Conservation (phyloP, 345 rosid species). For the Capsella bursapastoris region DNA sequence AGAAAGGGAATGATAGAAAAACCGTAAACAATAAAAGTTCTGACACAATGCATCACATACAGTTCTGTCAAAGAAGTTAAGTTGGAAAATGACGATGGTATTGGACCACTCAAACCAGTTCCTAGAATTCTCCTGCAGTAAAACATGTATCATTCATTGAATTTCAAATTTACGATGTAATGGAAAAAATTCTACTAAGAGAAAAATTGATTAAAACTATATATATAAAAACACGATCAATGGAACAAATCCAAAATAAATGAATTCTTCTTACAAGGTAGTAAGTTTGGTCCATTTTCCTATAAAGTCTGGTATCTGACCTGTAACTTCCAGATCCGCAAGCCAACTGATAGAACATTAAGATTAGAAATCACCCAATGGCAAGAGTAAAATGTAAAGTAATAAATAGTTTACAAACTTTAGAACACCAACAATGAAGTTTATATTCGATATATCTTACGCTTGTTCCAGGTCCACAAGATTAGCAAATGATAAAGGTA, state of each 20-base stretch:
- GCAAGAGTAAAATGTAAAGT: conserved; percentile 6
- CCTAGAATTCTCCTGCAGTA: conserved; percentile 61
- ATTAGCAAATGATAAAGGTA: conserved; percentile 58
- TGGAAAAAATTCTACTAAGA: background rate
- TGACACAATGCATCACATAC: conserved; percentile 52
- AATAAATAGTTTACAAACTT: background rate
- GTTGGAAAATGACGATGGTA: conserved; percentile 65
- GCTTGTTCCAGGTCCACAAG: conserved; percentile 37
- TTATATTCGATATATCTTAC: conserved; percentile 33
- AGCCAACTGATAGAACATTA: conserved; percentile 47
- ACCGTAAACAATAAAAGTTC: background rate
- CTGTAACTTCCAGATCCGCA: conserved; percentile 52
- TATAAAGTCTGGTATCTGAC: conserved; percentile 62
- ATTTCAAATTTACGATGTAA: background rate
- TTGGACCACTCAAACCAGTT: conserved; percentile 62
- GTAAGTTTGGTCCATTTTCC: conserved; percentile 58
- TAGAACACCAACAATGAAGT: conserved; percentile 1
- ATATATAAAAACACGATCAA: conserved; percentile 4
- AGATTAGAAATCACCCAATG: background rate
- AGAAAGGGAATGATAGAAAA: conserved; percentile 16
- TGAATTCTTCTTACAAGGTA: conserved; percentile 48
- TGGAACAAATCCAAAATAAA: background rate
- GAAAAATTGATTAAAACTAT: background rate
- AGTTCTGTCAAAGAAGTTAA: conserved; percentile 54
- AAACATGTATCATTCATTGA: conserved; percentile 17